These are phyloP conservation scores for Acrodontium crateriforme DNA, from an alignment of 2,329 filamentous ascomycete species.

Conservation along the genomic window DNA sequence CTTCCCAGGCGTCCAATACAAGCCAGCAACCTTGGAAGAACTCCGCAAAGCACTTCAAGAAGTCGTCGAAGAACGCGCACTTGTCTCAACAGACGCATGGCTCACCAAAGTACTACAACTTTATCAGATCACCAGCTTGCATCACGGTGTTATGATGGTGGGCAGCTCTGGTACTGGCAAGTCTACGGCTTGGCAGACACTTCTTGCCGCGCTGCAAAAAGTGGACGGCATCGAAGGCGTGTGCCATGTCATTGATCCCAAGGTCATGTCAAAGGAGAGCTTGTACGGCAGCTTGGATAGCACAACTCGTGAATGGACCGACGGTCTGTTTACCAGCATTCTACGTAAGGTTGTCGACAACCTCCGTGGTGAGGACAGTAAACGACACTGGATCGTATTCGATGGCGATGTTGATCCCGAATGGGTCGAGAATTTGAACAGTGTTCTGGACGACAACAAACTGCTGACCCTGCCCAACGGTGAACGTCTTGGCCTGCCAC, in stretches of 20 bases:
- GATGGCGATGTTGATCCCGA: constrained; percentile 98
- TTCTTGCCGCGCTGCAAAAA: constrained; percentile 80
- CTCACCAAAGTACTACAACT: constrained; percentile 94
- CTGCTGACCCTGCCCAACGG: constrained; percentile 92
- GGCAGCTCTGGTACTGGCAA: constrained; percentile 96
- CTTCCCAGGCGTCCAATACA: constrained; percentile 87
- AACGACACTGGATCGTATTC: constrained; percentile 98
- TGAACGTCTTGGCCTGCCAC: constrained; percentile 85
- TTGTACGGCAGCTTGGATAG: constrained; percentile 92
- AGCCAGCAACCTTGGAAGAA: constrained; percentile 71
- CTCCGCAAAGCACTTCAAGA: constrained; percentile 70
- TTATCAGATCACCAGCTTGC: constrained; percentile 94
- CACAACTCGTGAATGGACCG: constrained; percentile 96
- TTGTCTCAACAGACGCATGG: constrained; percentile 88
- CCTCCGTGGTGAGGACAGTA: constrained; percentile 86
- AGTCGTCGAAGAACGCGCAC: constrained; percentile 70
- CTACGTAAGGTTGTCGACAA: constrained; percentile 98
- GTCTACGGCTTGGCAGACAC: constrained; percentile 82
- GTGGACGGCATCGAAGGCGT: constrained; percentile 89
- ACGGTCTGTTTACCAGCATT: constrained; percentile 95
- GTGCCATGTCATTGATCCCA: constrained; percentile 94
- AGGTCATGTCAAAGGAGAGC: constrained; percentile 99
- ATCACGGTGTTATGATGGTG: constrained; percentile 99
- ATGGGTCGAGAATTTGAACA: constrained; percentile 99
- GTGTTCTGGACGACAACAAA: constrained; percentile 98